Base-by-base conservation (phyloP, 257 asterid genomes). In the Agastache rugosa region DNA sequence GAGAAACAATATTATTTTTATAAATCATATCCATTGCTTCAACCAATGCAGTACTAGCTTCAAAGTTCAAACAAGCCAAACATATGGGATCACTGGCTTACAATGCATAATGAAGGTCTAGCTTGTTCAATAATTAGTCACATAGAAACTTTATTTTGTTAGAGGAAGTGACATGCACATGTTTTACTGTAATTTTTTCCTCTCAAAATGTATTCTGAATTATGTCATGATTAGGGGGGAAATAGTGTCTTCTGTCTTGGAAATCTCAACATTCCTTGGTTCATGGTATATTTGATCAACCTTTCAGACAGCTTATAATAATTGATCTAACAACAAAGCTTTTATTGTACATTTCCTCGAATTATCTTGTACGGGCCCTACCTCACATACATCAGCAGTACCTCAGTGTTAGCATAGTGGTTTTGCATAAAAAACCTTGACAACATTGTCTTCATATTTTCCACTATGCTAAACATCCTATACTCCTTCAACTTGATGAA, bases 71-170 rank as follows among this genome's bases (percentile, higher is more conserved):
- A 73, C 7, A 20, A n/a, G 29, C 37, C 55, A 20, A 14, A 5
- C 60, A 60, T 10, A 54, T 59, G 37, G 29, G 37, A 25, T 41
- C 31, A 23, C 29, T 16, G 22, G 31, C 66, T 50, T n/a, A 74
- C 20, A 56, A n/a, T 16, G 55, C 55, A 48, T 48, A 48, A 48
- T 58, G 69, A 44, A 64, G 37, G 8, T 45, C 31, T 48, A 29
- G 17, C 77, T 72, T 59, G 69, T 23, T 55, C 14, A 59, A 47
- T 27, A 60, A 58, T 39, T 10, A 42, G 44, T 47, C 29, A 39
- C 11, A 20, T 35, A 42, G 61, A 12, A 55, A 17, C 62, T 53
- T 39, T 51, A 55, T 23, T 15, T 65, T 23, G n/a, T 67, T 22
- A 11, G n/a, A 63, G 55, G 55, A n/a, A 48, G 55, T 51, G 39